These are phyloP conservation scores for Keithomyces neogunnii DNA, from an alignment of 2,329 filamentous ascomycete species.

Conservation along the genomic window DNA sequence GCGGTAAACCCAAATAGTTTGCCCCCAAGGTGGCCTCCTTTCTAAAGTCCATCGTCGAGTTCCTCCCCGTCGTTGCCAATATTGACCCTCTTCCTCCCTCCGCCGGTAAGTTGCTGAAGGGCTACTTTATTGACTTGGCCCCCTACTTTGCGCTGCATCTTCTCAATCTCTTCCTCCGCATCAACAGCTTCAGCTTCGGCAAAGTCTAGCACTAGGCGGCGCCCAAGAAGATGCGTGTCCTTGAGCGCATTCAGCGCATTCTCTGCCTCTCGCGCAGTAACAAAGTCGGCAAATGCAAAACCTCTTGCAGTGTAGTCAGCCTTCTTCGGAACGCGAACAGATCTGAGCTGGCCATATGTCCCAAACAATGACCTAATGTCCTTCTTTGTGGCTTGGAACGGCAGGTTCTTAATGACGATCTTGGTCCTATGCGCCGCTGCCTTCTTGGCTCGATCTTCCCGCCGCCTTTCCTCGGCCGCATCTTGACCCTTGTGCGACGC, in stretches of 20 bases:
- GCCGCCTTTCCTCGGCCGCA: slow-evolving; percentile 76
- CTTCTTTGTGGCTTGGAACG: slow-evolving; percentile 91
- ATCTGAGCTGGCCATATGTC: slow-evolving; percentile 84
- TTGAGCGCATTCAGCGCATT: slow-evolving; percentile 86
- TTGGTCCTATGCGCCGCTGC: slow-evolving; percentile 70
- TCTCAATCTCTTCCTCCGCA: slow-evolving; percentile 90
- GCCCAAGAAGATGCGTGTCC: slow-evolving; percentile 87
- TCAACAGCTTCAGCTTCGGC: slow-evolving; percentile 82
- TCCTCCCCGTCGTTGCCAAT: slow-evolving; percentile 65
- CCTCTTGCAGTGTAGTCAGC: slow-evolving; percentile 83
- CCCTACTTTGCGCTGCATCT: slow-evolving; percentile 94
- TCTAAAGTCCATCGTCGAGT: slow-evolving; percentile 24
- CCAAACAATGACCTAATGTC: slow-evolving; percentile 80
- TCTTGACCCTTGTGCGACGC: slow-evolving; percentile 81
- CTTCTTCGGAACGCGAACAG: slow-evolving; percentile 90
- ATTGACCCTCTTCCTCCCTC: slow-evolving; percentile 80
- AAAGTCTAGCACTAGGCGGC: slow-evolving; percentile 84
- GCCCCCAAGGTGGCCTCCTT: slow-evolving; percentile 4
- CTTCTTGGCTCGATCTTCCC: slow-evolving; percentile 78
- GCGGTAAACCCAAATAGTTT: slow-evolving; percentile 12
- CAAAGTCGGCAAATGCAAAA: slow-evolving; percentile 95
- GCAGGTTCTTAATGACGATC: slow-evolving; percentile 96
- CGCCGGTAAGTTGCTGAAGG: slow-evolving; percentile 77
- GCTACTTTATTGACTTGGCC: slow-evolving; percentile 86
- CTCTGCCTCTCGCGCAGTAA: slow-evolving; percentile 78